Base-by-base conservation (phyloP, 2,329 filamentous ascomycete genomes). In the Lasiodiplodia citricola region DNA sequence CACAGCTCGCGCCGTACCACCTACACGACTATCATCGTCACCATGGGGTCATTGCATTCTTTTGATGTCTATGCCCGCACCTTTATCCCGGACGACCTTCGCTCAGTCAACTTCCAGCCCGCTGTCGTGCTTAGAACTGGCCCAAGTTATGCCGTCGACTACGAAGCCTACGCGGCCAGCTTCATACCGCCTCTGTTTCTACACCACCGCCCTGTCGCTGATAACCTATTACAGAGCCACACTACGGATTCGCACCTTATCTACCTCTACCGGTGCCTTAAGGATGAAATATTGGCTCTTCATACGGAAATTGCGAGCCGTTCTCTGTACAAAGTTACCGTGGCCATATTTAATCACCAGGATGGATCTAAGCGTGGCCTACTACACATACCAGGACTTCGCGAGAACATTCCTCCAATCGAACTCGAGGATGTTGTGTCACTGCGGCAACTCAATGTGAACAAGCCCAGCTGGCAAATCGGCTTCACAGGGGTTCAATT, bases 371-470 rank as follows among this genome's bases (percentile, higher is more conserved):
- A 11, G 14, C 23, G 54, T 18, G 28, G 38, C 38, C 37, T n/a
- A 6, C 51, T 79, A 1, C 54, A 56, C 2, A 58, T 79, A 4
- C 77, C 77, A 16, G 77, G 77, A 2, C 31, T 79, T 4, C 72
- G 76, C 44, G 78, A 80, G 62, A 74, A 78, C 8, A 76, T 62
- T 18, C 77, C 77, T 18, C 51, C 73, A 4, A 52, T 80, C n/a
- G 74, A 76, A 51, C 72, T 76, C 69, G 78, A 77, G 7, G 77
- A 80, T 31, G 63, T 67, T 1, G 41, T 80, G n/a, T 73, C 76
- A 31, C 70, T 79, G n/a, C 75, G 78, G 2, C 76, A 77, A 31
- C 67, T 78, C 13, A 35, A 7, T 35, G 58, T 11, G n/a, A 51
- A n/a, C 25, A 18, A 3, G 5, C n/a, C n/a, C 57, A 35, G 31